Evolutionary conservation across 495 filamentous ascomycete genomes (phyloP), one percentile per base, ranked within the genome.

Genomic region (Cetradonia linearis): DNA sequence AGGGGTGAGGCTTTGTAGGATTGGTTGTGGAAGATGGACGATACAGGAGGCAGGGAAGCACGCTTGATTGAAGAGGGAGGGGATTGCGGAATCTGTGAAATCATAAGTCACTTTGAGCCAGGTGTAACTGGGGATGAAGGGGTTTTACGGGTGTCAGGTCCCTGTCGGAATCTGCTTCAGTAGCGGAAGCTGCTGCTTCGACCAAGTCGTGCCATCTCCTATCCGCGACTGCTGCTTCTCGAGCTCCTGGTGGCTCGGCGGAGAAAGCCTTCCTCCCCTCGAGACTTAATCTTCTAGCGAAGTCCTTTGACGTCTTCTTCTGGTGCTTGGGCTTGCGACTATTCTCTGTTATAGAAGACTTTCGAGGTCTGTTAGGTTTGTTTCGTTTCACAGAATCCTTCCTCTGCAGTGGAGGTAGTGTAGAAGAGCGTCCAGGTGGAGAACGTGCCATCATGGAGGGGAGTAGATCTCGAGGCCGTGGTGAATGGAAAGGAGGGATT

Each of bases 121-220:
- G 23, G 7, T 36, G 36, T 11, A 16, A 56, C 18, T 9, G 3
- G 30, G 20, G 3, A 23, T 31, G 38, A 65, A 49, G 30, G 31
- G 50, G 58, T 78, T 83, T 78, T 77, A 89, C 86, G 63, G 86
- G 87, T 65, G 86, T 91, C 69, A 88, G 81, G 63, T 92, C 87
- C 65, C 85, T 82, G 66, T 92, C 88, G 65, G 93, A 89, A 72
- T 93, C 91, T 47, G 70, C 79, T 77, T 95, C 90, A 8, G 89
- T 95, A 11, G 89, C 89, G 38, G 88, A 94, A 18, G 90, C 86
- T 27, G 88, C 88, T 11, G 91, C 91, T 71, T 95, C 91, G 59
- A 96, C 91, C 62, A 96, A 73, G 71, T 96, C 91, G 71, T 95
- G 89, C 91, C 91, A 96, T 67, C 91, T 79, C 75, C 91, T 92